Evolutionary conservation across 768 basidiomycete species (phyloP).

Genomic region (Boletus coccyginus): DNA sequence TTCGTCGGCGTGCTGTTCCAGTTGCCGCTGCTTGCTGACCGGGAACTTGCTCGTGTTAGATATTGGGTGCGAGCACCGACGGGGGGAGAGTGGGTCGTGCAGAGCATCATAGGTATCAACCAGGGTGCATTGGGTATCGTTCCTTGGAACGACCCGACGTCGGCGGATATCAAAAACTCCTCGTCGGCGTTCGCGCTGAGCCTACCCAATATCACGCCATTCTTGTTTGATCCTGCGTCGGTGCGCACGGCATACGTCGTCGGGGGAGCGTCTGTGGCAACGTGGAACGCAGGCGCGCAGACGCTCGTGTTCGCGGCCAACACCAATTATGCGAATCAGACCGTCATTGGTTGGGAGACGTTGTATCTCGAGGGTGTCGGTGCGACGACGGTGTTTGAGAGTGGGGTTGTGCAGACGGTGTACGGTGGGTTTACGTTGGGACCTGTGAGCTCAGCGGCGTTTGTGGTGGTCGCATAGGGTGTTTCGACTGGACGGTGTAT

Average conservation of each 20-base stretch:
- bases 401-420: constrained; percentile 10
- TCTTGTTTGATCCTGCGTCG: constrained; percentile 43
- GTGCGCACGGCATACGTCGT: constrained; percentile 39
- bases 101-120: constrained; percentile 65
- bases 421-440: constrained; percentile 19
- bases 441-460: constrained; percentile 23
- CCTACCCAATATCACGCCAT: constrained; percentile 45
- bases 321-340: constrained; percentile 40
- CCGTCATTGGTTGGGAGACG: constrained; percentile 32
- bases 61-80: constrained; percentile 49
- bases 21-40: too few relatives aligned
- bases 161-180: constrained; percentile 45
- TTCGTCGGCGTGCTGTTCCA: too few relatives aligned
- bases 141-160: constrained; percentile 51
- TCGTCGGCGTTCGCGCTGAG: constrained; percentile 37
- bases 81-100: constrained; percentile 65
- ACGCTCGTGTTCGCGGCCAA: constrained; percentile 54
- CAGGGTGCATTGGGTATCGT: constrained; percentile 61
- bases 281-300: constrained; percentile 42
- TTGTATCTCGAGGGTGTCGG: constrained; percentile 19
- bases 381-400: constrained; percentile 7
- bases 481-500: background rate
- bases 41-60: too few relatives aligned
- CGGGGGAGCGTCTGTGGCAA: constrained; percentile 45
- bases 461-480: constrained; percentile 5